Percentiles rank a stretch among this genome's conserved stretches.
These are phyloP conservation scores for Suhomyces tanzawaensis DNA, from an alignment of 805 yeast genomes.

Conservation along the genomic window DNA sequence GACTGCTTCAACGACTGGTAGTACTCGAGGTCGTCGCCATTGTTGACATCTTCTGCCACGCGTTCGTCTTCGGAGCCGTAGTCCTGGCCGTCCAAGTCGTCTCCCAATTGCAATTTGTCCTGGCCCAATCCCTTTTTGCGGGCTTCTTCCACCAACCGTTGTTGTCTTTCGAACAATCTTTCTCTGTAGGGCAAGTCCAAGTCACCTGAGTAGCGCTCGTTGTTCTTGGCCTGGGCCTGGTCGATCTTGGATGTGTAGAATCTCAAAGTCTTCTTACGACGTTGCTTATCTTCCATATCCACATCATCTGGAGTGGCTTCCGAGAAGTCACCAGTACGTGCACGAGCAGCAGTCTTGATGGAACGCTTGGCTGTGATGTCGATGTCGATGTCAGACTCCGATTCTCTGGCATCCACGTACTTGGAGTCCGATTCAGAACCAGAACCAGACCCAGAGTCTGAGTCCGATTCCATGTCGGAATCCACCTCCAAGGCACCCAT, in stretches of 20 bases:
- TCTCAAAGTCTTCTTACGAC: constrained; percentile 77
- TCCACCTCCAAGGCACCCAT: not conserved
- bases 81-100: constrained; percentile 49
- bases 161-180: constrained; percentile 85
- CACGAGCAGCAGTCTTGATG: constrained; percentile 32
- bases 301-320: constrained; percentile 70
- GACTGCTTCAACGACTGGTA: constrained; percentile 53
- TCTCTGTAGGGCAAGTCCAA: constrained; percentile 89
- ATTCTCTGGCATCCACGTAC: constrained; percentile 19
- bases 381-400: constrained; percentile 46
- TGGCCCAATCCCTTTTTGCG: constrained; percentile 65
- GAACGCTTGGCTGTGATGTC: constrained; percentile 46
- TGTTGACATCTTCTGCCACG: constrained; percentile 41
- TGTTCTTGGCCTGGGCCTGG: constrained; percentile 66
- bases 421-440: constrained; percentile 16
- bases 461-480: not conserved
- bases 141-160: constrained; percentile 83
- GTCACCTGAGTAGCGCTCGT: constrained; percentile 71
- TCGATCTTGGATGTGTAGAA: constrained; percentile 97
- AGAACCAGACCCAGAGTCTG: not conserved
- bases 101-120: constrained; percentile 52
- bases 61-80: constrained; percentile 44
- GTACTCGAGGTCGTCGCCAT: constrained; percentile 52
- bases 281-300: constrained; percentile 82
- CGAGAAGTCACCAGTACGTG: constrained; percentile 50